Evolutionary conservation across 164 flowering plant genomes (phyloP).

Genomic region (Aristolochia contorta): DNA sequence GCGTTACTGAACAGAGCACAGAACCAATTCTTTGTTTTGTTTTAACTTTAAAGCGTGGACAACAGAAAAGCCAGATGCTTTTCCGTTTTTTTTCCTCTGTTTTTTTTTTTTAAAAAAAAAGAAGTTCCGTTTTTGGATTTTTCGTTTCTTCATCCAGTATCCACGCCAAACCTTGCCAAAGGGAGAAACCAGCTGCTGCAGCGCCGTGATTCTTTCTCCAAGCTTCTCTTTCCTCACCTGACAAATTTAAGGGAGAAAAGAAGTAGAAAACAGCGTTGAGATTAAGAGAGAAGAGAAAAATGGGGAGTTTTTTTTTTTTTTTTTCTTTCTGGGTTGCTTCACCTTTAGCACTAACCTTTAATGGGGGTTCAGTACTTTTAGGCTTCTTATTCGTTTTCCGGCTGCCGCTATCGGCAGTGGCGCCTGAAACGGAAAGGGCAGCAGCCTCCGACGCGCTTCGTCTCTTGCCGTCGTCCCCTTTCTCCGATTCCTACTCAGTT

Average conservation of each 20-base stretch:
- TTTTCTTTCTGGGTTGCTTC: background rate
- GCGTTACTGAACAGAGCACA: background rate
- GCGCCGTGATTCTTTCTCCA: slow-evolving; percentile 68
- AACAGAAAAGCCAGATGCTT: background rate
- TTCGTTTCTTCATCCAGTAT: background rate
- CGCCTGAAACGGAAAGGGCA: slow-evolving; percentile 4
- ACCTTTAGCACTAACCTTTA: slow-evolving; percentile 23
- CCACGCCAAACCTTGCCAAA: slow-evolving; percentile 61
- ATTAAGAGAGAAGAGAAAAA: background rate
- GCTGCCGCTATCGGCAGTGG: slow-evolving; percentile 7
- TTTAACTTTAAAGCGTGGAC: background rate
- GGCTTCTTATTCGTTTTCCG: slow-evolving; percentile 25
- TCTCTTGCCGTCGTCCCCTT: slow-evolving; percentile 8
- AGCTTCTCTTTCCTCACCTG: slow-evolving; percentile 76
- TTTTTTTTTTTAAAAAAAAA: background rate
- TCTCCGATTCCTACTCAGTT: slow-evolving; percentile 8
- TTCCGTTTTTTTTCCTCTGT: background rate
- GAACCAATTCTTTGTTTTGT: background rate
- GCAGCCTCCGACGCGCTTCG: slow-evolving; percentile 21
- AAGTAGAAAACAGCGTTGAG: background rate
- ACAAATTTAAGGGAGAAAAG: background rate
- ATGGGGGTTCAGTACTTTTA: slow-evolving; percentile 28
- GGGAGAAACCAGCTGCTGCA: slow-evolving; percentile 87
- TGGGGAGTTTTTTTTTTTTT: background rate
- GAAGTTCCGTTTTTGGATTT: too few species aligned